Base-by-base conservation (phyloP, 768 basidiomycete species). In the Trichaptum fuscoviolaceum region DNA sequence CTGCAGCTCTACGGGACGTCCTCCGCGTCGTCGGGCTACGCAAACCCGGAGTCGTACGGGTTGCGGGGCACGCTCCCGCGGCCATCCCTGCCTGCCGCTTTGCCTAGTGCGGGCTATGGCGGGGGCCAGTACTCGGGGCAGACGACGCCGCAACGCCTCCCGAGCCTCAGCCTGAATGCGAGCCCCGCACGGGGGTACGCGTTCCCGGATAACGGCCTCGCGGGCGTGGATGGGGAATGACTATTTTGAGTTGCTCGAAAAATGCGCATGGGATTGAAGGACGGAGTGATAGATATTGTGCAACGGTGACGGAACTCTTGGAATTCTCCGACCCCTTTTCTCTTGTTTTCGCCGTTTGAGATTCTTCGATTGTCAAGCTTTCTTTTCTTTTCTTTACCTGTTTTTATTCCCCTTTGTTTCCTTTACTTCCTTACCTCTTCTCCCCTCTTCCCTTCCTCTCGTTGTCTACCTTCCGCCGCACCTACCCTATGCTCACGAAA, bases 51-150 rank as follows among this genome's bases (percentile, higher is more conserved):
- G 42, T 30, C 30, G 8, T 52, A 52, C 42, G 42, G 42, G 42
- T 20, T 52, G 42, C 42, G 42, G 42, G 42, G 90, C 71, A 91
- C 91, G 15, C 87, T 92, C 85, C 86, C 88, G 8, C 83, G 92
- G 25, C 90, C 90, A 74, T 86, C 87, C 25, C 71, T 78, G 63
- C 68, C 75, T 36, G 72, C 52, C 17, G 27, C 35, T 18, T 20
- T 52, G 42, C 42, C 42, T 3, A 52, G 42, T 20, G 42, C 42
- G 42, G 42, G 42, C 3, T 52, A 52, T 20, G 42, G 42, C 42
- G 42, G 15, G 42, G 64, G 64, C 52, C 23, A 35, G 24, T 20
- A 52, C 15, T 26, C 42, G 3, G 64, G 57, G 64, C 36, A 10
- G 63, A 27, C 27, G 35, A 27, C 63, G 26, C 63, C 27, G 26